Conservation (phyloP, 1,284 basidiomycete species). For the Ganoderma meredithae region DNA sequence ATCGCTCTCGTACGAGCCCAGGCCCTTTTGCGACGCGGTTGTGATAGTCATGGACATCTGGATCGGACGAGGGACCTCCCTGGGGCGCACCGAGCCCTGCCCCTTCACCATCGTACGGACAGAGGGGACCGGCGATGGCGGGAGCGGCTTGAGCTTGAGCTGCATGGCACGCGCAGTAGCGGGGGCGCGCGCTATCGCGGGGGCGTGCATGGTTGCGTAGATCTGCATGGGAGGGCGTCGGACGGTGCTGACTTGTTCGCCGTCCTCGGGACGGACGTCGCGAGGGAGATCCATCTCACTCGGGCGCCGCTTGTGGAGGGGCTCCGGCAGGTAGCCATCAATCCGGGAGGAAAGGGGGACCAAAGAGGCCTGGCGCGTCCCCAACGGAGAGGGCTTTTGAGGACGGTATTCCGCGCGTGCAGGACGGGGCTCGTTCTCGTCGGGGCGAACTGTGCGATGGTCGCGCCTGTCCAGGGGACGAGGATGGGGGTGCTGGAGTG, state of each 20-base stretch:
- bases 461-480: conserved; percentile 17
- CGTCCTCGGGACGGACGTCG: conserved; percentile 23
- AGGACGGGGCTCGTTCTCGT: conserved; percentile 17
- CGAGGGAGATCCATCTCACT: conserved; percentile 24
- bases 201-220: neutral
- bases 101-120: conserved; percentile 2
- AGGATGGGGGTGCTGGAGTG: neutral
- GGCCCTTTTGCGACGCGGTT: neutral
- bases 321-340: conserved; percentile 6
- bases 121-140: neutral
- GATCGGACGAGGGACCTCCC: conserved; percentile 9
- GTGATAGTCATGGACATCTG: neutral
- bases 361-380: conserved; percentile 10
- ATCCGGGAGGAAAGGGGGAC: conserved; percentile 8
- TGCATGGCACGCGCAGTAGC: neutral
- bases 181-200: neutral
- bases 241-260: conserved; percentile 14
- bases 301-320: conserved; percentile 11
- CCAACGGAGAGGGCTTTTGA: conserved; percentile 21
- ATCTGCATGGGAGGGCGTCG: conserved; percentile 16
- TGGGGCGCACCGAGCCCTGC: conserved; percentile 8
- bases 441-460: neutral
- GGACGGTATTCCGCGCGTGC: conserved; percentile 15
- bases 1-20: conserved; percentile 18
- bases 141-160: neutral